These are phyloP conservation scores for Besnoitia besnoiti DNA, from an alignment of 169 alveolate species.

Conservation along the genomic window DNA sequence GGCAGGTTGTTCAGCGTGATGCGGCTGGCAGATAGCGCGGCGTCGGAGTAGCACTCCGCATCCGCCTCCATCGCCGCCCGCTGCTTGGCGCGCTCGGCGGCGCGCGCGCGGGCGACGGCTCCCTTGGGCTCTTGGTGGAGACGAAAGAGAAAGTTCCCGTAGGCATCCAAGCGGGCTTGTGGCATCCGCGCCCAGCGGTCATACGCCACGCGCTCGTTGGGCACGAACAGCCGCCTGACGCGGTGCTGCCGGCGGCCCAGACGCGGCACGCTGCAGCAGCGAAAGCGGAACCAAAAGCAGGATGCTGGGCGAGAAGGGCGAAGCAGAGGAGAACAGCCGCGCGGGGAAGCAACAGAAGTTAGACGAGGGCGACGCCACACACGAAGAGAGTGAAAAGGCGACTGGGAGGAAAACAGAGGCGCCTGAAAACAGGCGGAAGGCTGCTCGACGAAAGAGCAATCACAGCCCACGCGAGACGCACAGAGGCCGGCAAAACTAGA, in stretches of 20 bases:
- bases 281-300: too few species aligned
- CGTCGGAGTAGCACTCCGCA: neutral
- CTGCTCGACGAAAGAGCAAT: too few species aligned
- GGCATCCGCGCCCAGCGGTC: conserved; percentile 38
- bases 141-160: conserved; percentile 11
- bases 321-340: too few species aligned
- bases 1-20: neutral
- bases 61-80: neutral
- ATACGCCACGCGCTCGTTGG: neutral
- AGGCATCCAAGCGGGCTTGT: conserved; percentile 5
- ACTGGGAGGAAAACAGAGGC: too few species aligned
- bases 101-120: neutral
- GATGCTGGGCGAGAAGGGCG: too few species aligned
- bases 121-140: neutral
- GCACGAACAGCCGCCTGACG: neutral
- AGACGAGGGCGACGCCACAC: too few species aligned
- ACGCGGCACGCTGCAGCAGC: neutral
- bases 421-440: too few species aligned
- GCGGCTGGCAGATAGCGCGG: neutral
- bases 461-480: too few species aligned
- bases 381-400: too few species aligned
- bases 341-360: neutral
- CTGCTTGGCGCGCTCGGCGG: neutral
- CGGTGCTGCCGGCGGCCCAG: neutral
- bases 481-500: too few species aligned